Evolutionary conservation across 2,329 filamentous ascomycete species (phyloP), one percentile per base, ranked within the genome.

Genomic region (Cryphonectria nitschkei): DNA sequence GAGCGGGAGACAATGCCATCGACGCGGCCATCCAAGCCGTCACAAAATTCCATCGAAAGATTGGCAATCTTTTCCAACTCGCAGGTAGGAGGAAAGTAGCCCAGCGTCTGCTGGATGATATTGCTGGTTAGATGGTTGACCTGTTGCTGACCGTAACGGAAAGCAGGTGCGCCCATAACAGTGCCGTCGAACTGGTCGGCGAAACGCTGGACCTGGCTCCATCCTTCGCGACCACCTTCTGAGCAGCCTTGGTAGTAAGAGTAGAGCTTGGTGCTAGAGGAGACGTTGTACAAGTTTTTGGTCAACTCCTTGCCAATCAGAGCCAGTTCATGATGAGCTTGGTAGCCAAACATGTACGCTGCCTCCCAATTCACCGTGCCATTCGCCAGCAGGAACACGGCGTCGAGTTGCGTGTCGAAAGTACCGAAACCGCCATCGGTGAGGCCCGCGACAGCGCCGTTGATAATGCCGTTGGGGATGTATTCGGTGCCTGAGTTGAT

Each of bases 161-260:
- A 83, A n/a, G 83, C 83, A 1, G 84, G 84, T 0, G 84, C 84
- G 62, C 84, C 84, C 1, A 79, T 78, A 60, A 83, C 78, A 13
- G 78, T 82, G 37, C 84, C 84, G 67, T 86, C 84, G 70, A 81
- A 85, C 65, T 80, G 76, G 7, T 80, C 78, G 7, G 75, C 78
- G 68, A 74, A 84, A 8, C 80, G 78, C 73, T 84, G 81, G 11
- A 81, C 78, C 71, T 82, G 80, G 58, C 80, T 82, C 82, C 82
- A 82, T n/a, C 84, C 85, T 76, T 87, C 83, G 54, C 85, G 81
- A 0, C 84, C 82, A 16, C 83, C 83, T 41, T 83, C 80, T 14
- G 83, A 84, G 74, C 83, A 86, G 22, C 83, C 83, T 73, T 82
- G 77, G 78, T 86, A 88, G 78, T 89, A 88, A 26, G 86, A 84